Percentiles rank a stretch among this genome's conserved stretches.
Conservation (phyloP, 345 rosid genomes). For the Adansonia digitata region DNA sequence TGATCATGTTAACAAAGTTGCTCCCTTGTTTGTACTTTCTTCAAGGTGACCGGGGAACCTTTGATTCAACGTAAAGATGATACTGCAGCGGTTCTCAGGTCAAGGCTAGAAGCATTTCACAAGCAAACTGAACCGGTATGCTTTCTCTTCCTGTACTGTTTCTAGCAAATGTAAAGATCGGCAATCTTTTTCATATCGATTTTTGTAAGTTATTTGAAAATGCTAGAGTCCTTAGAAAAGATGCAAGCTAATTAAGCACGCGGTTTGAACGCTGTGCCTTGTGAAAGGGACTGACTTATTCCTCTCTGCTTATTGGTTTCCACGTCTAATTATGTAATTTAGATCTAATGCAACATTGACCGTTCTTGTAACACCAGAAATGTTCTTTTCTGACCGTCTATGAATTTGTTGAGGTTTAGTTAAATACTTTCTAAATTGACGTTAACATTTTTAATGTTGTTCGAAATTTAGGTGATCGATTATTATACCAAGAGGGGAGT, state of each 20-base stretch:
- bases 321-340: not conserved
- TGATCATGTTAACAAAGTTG: slow-evolving; percentile 6
- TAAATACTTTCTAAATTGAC: not conserved
- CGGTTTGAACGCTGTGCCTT: not conserved
- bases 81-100: slow-evolving; percentile 79
- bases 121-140: slow-evolving; percentile 83
- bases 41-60: slow-evolving; percentile 80
- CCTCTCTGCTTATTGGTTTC: no score
- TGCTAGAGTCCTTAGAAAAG: not conserved
- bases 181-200: not conserved
- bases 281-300: no score
- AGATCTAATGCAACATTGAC: no score
- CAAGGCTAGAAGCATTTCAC: slow-evolving; percentile 88
- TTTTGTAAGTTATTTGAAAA: not conserved
- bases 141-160: slow-evolving; percentile 1
- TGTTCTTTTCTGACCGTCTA: not conserved
- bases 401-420: not conserved
- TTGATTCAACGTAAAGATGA: slow-evolving; percentile 94
- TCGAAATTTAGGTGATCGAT: slow-evolving; percentile 60
- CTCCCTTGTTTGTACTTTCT: slow-evolving; percentile 2
- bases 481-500: slow-evolving; percentile 70
- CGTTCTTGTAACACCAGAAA: not conserved
- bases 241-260: not conserved
- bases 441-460: not conserved
- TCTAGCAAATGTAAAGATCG: not conserved